Base-by-base conservation (phyloP, 192 early-diverging fungal genomes). In the Coemansia sp. region DNA sequence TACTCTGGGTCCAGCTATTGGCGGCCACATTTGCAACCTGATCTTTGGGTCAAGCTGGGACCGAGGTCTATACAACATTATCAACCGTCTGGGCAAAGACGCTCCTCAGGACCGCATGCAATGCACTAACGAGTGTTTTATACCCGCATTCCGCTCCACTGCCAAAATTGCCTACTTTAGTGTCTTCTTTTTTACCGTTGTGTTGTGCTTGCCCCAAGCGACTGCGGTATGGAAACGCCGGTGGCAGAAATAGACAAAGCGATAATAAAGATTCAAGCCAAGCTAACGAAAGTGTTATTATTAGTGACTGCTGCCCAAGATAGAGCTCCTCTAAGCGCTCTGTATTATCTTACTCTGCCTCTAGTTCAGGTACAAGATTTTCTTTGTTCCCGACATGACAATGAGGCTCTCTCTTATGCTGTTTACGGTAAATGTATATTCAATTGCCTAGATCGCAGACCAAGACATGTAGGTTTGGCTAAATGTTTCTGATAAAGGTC, bases 31-130 rank as follows among this genome's bases (percentile, higher is more conserved):
- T 9, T 88, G 85, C 66, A 88, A 87, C 62, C 48, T 88, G 48
- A 60, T 88, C 9, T 88, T 88, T 63, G 88, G 88, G 8, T 76
- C 70, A 33, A 77, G 80, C 37, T 87, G 83, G 66, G 88, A 90
- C 23, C 70, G 79, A 7, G 75, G 67, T 21, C 38, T 66, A 60
- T 43, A 18, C 16, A 59, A 62, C 7, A 74, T 77, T 24, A 65
- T 60, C 37, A 50, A 50, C 0, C 39, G 73, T 7, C 20, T 71
- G 59, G 65, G 62, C 9, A 56, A 62, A 3, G 61, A 53, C 3
- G 24, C 59, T 1, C 56, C 62, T 1, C 65, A 62, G 45, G 70
- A 67, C 14, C 60, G 20, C 28, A 62, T 63, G n/a, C 46, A 46
- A 7, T 83, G 76, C 59, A 70, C 71, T 26, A 66, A 57, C 48